A percentile compares a stretch with the other conserved stretches of the same genome.
These are phyloP conservation scores for Collariella sp. DNA, from an alignment of 495 filamentous ascomycete genomes.

Conservation along the genomic window DNA sequence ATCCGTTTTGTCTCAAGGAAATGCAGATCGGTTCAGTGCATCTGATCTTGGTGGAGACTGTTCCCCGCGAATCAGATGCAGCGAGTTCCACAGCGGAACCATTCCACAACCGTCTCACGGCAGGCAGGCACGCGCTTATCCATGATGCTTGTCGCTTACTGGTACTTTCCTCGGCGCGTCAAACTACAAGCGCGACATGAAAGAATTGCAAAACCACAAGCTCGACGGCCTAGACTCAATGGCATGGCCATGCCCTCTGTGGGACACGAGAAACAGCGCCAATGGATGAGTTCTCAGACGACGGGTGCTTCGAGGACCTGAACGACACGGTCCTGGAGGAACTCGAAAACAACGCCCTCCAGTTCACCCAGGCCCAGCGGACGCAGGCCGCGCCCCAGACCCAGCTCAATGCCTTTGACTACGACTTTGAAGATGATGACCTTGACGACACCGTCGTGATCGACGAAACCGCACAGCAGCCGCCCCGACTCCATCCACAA, in stretches of 20 bases:
- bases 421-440: conserved; percentile 25
- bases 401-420: conserved; percentile 4
- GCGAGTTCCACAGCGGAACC: too few relatives aligned
- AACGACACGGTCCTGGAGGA: conserved; percentile 35
- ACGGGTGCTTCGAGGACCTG: conserved; percentile 41
- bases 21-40: too few relatives aligned
- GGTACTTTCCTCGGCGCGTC: too few relatives aligned
- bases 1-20: too few relatives aligned
- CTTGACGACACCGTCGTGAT: conserved; percentile 26
- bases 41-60: too few relatives aligned
- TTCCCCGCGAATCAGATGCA: too few relatives aligned
- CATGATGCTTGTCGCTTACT: too few relatives aligned
- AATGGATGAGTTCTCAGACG: conserved; percentile 45
- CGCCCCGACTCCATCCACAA: conserved; percentile 1
- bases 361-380: conserved; percentile 38
- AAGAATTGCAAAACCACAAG: too few relatives aligned
- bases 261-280: conserved; percentile 8
- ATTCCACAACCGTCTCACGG: too few relatives aligned
- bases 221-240: background rate
- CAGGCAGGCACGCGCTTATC: too few relatives aligned
- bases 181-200: too few relatives aligned
- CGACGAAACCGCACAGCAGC: conserved; percentile 18
- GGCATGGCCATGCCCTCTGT: conserved; percentile 9
- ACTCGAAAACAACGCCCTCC: conserved; percentile 42
- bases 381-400: conserved; percentile 14